Evolutionary conservation across 2,329 filamentous ascomycete species (phyloP).

Genomic region (Claviceps purpurea): DNA sequence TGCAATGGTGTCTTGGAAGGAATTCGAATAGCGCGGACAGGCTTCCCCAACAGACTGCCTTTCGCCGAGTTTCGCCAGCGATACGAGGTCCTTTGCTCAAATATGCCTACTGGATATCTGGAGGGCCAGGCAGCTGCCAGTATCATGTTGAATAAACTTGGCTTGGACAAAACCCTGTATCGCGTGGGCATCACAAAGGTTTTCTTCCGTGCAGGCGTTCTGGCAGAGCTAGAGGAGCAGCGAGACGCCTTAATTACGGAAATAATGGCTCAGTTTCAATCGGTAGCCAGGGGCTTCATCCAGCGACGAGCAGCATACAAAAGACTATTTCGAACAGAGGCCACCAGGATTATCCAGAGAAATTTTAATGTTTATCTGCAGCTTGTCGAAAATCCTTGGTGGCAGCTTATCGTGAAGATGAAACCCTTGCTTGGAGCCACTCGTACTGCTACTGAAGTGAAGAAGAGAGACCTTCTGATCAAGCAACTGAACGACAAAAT

Average conservation of each 20-base stretch:
- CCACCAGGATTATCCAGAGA: conserved; percentile 83
- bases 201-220: conserved; percentile 90
- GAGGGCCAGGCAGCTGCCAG: conserved; percentile 78
- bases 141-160: conserved; percentile 80
- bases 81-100: conserved; percentile 84
- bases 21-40: conserved; percentile 90
- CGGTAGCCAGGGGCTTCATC: conserved; percentile 77
- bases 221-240: conserved; percentile 93
- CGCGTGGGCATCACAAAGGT: conserved; percentile 94
- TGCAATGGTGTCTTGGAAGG: conserved; percentile 99
- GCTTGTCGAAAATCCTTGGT: conserved; percentile 90
- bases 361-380: conserved; percentile 90
- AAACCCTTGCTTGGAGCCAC: conserved; percentile 87
- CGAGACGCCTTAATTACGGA: conserved; percentile 84
- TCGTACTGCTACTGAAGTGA: conserved; percentile 82
- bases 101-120: conserved; percentile 80
- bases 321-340: conserved; percentile 84
- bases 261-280: conserved; percentile 90
- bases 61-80: conserved; percentile 91
- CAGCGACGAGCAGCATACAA: conserved; percentile 85
- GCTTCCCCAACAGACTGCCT: conserved; percentile 84
- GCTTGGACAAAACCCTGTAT: conserved; percentile 73
- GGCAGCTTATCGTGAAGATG: conserved; percentile 90
- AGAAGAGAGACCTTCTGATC: conserved; percentile 90
- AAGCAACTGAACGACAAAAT: conserved; percentile 75